phyloP scores from a whole-genome alignment of 202 grass and related monocot species.

The Eragrostis tef region DNA sequence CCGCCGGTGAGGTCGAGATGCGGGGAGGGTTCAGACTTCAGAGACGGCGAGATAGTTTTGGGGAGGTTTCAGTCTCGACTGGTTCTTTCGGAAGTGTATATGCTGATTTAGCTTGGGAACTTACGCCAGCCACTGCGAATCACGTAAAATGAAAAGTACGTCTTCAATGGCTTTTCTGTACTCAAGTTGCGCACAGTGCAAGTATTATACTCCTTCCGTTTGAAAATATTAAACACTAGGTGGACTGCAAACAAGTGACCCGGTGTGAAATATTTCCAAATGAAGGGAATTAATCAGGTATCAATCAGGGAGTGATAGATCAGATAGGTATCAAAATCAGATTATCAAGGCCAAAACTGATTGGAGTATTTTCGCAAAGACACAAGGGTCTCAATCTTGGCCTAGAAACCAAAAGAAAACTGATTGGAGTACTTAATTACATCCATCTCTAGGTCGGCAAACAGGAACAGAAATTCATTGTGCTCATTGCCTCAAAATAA shows the following conservation, averaged over 20 bases:
- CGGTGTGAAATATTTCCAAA: no score
- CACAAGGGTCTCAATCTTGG: not conserved
- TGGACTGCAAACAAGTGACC: no score
- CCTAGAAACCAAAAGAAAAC: not conserved
- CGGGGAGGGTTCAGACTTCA: constrained; percentile 5
- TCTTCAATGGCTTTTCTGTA: not conserved
- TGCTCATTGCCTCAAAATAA: not conserved
- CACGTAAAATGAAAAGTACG: not conserved
- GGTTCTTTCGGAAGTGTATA: not conserved
- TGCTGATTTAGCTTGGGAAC: no score
- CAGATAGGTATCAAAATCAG: no score
- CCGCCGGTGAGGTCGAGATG: constrained; percentile 42
- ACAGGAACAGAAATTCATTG: not conserved
- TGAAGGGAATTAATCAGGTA: no score
- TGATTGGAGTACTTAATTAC: not conserved
- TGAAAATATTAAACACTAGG: no score
- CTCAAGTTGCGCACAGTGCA: no score
- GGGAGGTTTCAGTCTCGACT: not conserved
- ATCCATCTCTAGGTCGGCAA: not conserved
- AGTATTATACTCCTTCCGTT: no score
- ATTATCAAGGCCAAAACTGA: no score
- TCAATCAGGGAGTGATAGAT: no score
- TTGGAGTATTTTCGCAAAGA: no score
- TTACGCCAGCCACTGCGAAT: rapidly evolving
- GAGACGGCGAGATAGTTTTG: not conserved